Conservation (phyloP, 441 rosid genomes). For the Euphorbia schlechtendalii region DNA sequence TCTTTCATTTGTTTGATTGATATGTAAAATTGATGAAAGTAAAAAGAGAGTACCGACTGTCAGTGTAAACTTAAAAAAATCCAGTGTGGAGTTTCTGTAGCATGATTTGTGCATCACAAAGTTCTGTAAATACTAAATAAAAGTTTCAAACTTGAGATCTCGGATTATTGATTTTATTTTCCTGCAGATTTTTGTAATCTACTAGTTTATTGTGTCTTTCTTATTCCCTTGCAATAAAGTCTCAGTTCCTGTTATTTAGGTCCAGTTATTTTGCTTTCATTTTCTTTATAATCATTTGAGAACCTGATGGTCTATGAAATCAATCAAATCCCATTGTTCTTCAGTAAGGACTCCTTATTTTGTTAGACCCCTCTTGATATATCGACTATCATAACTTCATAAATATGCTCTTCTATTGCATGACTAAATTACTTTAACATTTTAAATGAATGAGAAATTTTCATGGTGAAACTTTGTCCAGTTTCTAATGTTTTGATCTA, state of each 20-base stretch:
- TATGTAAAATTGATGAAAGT: slow-evolving; percentile 5
- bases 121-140: slow-evolving; percentile 3
- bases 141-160: background rate
- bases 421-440: background rate
- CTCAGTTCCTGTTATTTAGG: background rate
- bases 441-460: background rate
- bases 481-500: background rate
- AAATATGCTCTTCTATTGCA: background rate
- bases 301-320: background rate
- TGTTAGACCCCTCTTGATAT: slow-evolving; percentile 1
- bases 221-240: no score
- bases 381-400: background rate
- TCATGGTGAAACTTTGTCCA: background rate
- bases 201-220: background rate
- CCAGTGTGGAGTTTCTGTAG: background rate
- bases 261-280: background rate
- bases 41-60: slow-evolving; percentile 1
- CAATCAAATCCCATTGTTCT: no score
- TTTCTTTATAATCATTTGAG: slow-evolving; percentile 1
- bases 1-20: slow-evolving; percentile 3
- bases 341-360: background rate
- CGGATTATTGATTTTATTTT: background rate
- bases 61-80: background rate
- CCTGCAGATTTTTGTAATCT: background rate
- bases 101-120: background rate